Base-by-base conservation (phyloP, 2,329 filamentous ascomycete genomes). In the Drechslera avenae region DNA sequence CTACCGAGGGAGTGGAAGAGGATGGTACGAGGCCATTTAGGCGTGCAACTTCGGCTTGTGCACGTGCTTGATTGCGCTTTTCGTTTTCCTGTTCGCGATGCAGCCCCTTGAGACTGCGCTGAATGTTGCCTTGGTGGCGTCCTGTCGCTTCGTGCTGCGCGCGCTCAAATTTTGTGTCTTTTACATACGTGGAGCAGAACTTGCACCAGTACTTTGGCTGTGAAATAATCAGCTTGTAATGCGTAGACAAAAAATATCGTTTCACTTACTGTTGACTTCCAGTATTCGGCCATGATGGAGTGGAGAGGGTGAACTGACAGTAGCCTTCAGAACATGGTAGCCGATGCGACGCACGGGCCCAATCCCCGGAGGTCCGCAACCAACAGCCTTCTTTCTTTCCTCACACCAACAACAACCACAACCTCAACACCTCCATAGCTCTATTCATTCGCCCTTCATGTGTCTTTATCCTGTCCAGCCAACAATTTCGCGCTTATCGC, bases 151-250 rank as follows among this genome's bases (percentile, higher is more conserved):
- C 92, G 76, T 97, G 92, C 75, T 97, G 93, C 59, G 86, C 82
- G 63, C 87, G 88, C 73, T 96, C 92, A 74, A 97, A 85, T 62
- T 90, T 87, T 17, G 92, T 97, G 79, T 99, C 94, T 75, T 90
- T 89, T 41, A 99, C 89, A 75, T 86, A 97, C 70, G 83, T 84
- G 69, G 86, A 85, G 83, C 94, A 99, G 79, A 96, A 90, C 75
- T 97, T 97, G 84, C 94, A 99, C 91, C 92, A 97, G 78, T 96
- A 96, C 72, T 88, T 93, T 5, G 92, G 92, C 73, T 86, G 9
- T 10, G 14, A 6, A 3, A 0, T 9, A 28, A 12, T 67, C 26
- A 68, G 59, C 6, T 26, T 3, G 19, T 23, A 7, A 34, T 12
- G 23, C 31, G 14, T n/a, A n/a, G n/a, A n/a, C 36, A 14, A 12